These are phyloP conservation scores for Komagataella kurtzmanii DNA, from an alignment of 805 yeast genomes.

Conservation along the genomic window DNA sequence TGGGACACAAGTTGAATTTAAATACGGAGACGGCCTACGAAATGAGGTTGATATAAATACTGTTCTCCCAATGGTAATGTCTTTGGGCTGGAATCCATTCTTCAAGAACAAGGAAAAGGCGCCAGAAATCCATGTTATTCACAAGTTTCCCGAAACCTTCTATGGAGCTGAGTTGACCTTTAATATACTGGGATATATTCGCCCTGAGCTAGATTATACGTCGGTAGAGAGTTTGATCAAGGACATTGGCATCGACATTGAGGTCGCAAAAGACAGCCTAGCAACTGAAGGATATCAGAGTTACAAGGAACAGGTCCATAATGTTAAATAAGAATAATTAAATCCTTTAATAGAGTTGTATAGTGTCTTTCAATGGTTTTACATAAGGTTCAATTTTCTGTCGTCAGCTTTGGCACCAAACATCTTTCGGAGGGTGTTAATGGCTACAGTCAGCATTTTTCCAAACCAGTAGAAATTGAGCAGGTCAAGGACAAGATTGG, in stretches of 20 bases:
- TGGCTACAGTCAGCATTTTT: conserved; percentile 22
- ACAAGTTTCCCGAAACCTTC: conserved; percentile 51
- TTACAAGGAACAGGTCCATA: not conserved
- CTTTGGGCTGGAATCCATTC: conserved; percentile 93
- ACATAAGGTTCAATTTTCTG: conserved; percentile 18
- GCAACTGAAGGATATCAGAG: conserved; percentile 23
- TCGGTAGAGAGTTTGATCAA: conserved; percentile 71
- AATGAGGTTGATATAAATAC: conserved; percentile 23
- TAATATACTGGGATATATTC: conserved; percentile 70
- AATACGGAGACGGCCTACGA: conserved; percentile 42
- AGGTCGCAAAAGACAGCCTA: conserved; percentile 44
- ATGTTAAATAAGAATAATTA: not conserved
- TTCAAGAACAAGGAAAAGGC: conserved; percentile 69
- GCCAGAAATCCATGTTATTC: conserved; percentile 75
- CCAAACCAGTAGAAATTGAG: conserved; percentile 23
- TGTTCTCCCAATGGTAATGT: conserved; percentile 81
- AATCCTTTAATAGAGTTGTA: not conserved
- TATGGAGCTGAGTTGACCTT: conserved; percentile 73
- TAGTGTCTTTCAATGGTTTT: not conserved
- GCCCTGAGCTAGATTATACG: conserved; percentile 84
- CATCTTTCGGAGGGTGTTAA: conserved; percentile 19
- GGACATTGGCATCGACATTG: conserved; percentile 74
- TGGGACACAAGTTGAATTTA: conserved; percentile 35
- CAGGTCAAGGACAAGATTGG: conserved; percentile 19
- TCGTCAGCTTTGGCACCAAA: conserved; percentile 11